Evolutionary conservation across 2,329 filamentous ascomycete genomes (phyloP), one percentile per base, ranked within the genome.

Genomic region (Microdochium nivale): DNA sequence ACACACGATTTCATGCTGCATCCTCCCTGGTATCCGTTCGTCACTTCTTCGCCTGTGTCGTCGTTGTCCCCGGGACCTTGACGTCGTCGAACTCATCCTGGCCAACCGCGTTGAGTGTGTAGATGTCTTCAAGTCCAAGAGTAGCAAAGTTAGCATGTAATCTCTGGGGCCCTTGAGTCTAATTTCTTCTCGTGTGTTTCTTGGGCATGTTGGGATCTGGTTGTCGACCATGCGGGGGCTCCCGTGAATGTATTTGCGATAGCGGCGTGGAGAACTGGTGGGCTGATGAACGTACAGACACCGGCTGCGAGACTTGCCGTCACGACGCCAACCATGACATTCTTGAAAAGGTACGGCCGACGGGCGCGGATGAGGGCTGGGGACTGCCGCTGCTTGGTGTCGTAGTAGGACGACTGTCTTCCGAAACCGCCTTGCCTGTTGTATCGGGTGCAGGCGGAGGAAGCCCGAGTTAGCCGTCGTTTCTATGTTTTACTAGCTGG

Each of bases 41-140:
- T 44, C 19, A 44, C 19, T 47, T 47, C 25, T 47, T 25, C 46
- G 46, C 24, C 13, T 19, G 19, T 27, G 25, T 47, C 49, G 71
- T 68, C 48, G 88, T 86, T 50, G 79, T 75, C 66, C 89, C 87
- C 25, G 94, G 94, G 35, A 97, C 86, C 66, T 90, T 85, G 61
- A 97, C 91, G 66, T 99, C 94, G 53, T 91, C 88, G 73, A 99
- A 99, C 59, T 96, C 89, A 69, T 97, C 94, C 71, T 97, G 94
- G 44, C 92, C 90, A 64, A 99, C 88, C 51, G 89, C 90, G 58
- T 77, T 81, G 65, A 99, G 86, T 3, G 80, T 83, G 64, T 82
- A 83, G 59, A 71, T 71, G 61, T 82, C 80, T 82, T 52, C 47
- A 32, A 23, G 43, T 43, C 23, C 14, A 49, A 24, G 13, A 19